A percentile compares a stretch with the other conserved stretches of the same genome.
Evolutionary conservation across 2,329 filamentous ascomycete species (phyloP).

Genomic region (Fusarium sp.): DNA sequence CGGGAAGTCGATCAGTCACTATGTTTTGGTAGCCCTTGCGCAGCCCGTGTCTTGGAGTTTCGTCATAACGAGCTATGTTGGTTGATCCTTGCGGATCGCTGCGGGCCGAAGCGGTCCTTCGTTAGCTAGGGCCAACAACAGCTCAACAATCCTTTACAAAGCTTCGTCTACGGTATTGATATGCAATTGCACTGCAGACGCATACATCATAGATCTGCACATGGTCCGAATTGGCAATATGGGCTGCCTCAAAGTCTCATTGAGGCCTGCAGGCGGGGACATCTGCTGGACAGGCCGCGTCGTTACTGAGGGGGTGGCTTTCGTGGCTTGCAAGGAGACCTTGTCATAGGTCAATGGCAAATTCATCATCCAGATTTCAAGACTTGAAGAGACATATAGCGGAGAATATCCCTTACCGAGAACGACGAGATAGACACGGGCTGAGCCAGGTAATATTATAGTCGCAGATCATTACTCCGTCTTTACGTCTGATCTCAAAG

Average conservation of each 20-base stretch:
- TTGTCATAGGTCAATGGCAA: not conserved
- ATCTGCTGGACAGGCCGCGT: not conserved
- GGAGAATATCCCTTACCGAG: not conserved
- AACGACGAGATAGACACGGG: not conserved
- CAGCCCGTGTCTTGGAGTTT: not conserved
- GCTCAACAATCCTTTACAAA: no score
- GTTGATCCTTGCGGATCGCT: not conserved
- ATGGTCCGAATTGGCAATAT: not conserved
- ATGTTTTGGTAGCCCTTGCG: not conserved
- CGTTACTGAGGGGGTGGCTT: slow-evolving; percentile 5
- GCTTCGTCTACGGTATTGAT: no score
- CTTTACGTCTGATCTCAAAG: not conserved
- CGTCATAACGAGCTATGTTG: not conserved
- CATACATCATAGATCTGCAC: not conserved
- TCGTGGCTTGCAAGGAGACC: not conserved
- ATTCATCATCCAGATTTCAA: no score
- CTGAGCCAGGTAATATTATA: not conserved
- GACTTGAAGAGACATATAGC: not conserved
- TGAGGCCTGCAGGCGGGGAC: not conserved
- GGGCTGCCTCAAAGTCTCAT: not conserved
- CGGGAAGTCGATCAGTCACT: not conserved
- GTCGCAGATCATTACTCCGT: not conserved
- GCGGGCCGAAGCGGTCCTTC: slow-evolving; percentile 11
- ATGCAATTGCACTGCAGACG: fast-evolving
- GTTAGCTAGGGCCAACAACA: not conserved